phyloP scores from a whole-genome alignment of 2,329 filamentous ascomycete genomes.

The Aspergillus aculeatus region DNA sequence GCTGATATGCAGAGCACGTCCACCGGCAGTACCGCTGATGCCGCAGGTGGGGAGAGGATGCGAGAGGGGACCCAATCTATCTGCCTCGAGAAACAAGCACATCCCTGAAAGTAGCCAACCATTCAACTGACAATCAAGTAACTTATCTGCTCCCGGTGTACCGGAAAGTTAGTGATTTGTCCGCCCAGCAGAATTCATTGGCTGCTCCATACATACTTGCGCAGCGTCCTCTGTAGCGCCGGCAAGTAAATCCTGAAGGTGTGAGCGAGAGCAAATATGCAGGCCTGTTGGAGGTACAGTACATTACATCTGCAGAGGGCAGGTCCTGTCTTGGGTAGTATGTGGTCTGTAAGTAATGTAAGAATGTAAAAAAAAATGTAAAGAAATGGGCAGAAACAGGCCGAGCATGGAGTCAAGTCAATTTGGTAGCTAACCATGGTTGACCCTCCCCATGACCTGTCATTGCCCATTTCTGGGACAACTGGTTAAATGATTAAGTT shows the following conservation, averaged over 20 bases:
- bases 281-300: constrained; percentile 5
- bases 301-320: background rate
- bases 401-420: background rate
- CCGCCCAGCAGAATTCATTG: constrained; percentile 16
- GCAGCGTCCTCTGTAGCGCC: background rate
- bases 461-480: background rate
- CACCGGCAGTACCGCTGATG: constrained; percentile 1
- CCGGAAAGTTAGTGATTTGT: constrained; percentile 11
- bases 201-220: constrained; percentile 5
- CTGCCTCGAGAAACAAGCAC: background rate
- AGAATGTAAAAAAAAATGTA: background rate
- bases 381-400: background rate
- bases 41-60: constrained; percentile 6
- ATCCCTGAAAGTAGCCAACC: constrained; percentile 3
- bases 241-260: background rate
- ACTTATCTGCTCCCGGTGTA: constrained; percentile 6
- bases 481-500: background rate
- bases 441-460: constrained; percentile 1
- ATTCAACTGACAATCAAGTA: constrained; percentile 10
- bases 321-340: background rate
- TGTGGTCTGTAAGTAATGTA: constrained; percentile 1
- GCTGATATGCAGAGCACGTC: background rate
- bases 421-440: constrained; percentile 3
- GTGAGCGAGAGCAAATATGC: constrained; percentile 6
- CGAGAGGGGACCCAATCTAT: constrained; percentile 7